phyloP scores from a whole-genome alignment of 495 filamentous ascomycete species.

The Articulospora tetracladia region DNA sequence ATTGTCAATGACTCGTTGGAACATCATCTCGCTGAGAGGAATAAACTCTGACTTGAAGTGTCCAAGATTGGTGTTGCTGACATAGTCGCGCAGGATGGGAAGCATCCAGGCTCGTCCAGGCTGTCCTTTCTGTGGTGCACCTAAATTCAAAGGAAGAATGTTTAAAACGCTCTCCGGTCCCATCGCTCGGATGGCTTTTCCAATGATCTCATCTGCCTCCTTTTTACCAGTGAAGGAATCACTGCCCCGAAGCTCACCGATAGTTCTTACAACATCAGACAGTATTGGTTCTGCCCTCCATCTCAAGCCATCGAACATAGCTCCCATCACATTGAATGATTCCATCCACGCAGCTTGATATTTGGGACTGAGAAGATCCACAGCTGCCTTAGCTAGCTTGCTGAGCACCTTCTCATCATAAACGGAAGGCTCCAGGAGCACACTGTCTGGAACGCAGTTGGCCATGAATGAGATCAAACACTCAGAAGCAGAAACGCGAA shows the following conservation, averaged over 20 bases:
- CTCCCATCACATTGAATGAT: conserved; percentile 85
- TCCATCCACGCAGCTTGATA: conserved; percentile 95
- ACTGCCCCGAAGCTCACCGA: conserved; percentile 86
- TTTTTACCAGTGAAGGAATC: conserved; percentile 92
- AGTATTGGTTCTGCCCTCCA: conserved; percentile 81
- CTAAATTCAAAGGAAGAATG: conserved; percentile 81
- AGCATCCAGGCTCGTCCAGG: conserved; percentile 92
- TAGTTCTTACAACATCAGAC: conserved; percentile 61
- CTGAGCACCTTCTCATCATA: conserved; percentile 83
- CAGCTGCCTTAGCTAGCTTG: conserved; percentile 63
- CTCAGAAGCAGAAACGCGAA: conserved; percentile 88
- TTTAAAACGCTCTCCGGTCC: conserved; percentile 77
- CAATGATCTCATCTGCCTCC: conserved; percentile 85
- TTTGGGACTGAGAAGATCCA: conserved; percentile 75
- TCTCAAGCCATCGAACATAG: conserved; percentile 79
- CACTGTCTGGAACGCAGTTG: conserved; percentile 76
- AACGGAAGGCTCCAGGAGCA: conserved; percentile 81
- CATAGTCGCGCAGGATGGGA: conserved; percentile 79
- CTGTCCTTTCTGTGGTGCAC: conserved; percentile 67
- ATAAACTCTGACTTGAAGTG: conserved; percentile 86
- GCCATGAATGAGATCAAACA: conserved; percentile 88
- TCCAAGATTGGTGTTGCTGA: conserved; percentile 75
- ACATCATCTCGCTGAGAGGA: conserved; percentile 84
- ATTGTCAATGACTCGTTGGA: conserved; percentile 80
- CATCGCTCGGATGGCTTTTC: conserved; percentile 81